Evolutionary conservation across 345 rosid species (phyloP).

Genomic region (Lepidium sativum): DNA sequence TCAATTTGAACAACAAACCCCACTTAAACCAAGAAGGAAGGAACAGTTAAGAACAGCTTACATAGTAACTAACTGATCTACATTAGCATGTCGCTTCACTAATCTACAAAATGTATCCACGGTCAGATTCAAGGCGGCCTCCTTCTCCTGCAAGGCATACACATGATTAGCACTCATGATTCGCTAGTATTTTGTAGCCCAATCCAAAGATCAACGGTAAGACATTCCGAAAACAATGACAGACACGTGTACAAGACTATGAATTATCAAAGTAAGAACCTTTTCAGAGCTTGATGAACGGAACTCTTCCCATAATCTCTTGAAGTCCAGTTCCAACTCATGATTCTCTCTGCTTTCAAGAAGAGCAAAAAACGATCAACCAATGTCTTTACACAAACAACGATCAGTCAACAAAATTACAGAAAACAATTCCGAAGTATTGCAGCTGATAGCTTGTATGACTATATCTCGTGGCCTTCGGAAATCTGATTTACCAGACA

Average conservation of each 20-base stretch:
- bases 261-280: constrained; percentile 34
- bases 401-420: background rate
- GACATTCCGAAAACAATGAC: background rate
- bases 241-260: background rate
- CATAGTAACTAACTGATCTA: constrained; percentile 94
- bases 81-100: constrained; percentile 88
- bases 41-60: constrained; percentile 30
- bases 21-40: background rate
- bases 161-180: constrained; percentile 19
- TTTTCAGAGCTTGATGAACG: constrained; percentile 96
- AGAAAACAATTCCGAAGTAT: background rate
- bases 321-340: constrained; percentile 97
- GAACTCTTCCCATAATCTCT: constrained; percentile 98
- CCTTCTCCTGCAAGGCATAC: constrained; percentile 84
- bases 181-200: background rate
- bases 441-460: background rate
- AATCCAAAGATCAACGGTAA: background rate
- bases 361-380: constrained; percentile 10
- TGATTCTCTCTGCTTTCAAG: constrained; percentile 54
- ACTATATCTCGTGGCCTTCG: background rate
- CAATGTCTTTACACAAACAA: background rate
- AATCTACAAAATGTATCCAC: constrained; percentile 96
- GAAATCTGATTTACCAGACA: background rate
- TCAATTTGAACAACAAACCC: background rate
- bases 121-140: constrained; percentile 84